Conservation (phyloP, 345 rosid species). For the thale cress (Arabidopsis thaliana) region DNA sequence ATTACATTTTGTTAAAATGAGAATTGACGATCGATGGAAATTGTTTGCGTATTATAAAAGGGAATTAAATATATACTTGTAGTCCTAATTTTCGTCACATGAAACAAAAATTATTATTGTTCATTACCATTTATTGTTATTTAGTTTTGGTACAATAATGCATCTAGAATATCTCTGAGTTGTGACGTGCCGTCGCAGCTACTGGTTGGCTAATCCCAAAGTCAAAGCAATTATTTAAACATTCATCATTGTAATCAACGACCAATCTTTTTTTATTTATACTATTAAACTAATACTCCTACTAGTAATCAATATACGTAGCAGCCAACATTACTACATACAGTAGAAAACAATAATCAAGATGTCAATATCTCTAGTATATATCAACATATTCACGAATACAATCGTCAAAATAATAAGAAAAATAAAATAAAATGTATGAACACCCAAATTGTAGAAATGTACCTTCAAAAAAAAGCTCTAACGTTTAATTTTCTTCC, state of each 20-base stretch:
- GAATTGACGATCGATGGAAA: neutral
- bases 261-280: slow-evolving; percentile 2
- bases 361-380: slow-evolving; percentile 21
- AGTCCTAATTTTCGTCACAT: neutral
- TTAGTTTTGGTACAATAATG: slow-evolving; percentile 16
- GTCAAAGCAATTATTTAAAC: slow-evolving; percentile 44
- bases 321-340: slow-evolving; percentile 8
- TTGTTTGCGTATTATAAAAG: slow-evolving; percentile 10
- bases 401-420: slow-evolving; percentile 17
- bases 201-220: slow-evolving; percentile 48
- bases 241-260: slow-evolving; percentile 46
- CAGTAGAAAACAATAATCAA: slow-evolving; percentile 10
- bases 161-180: slow-evolving; percentile 38
- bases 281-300: neutral
- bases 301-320: slow-evolving; percentile 19
- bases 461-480: neutral
- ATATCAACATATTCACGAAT: slow-evolving; percentile 35
- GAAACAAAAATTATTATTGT: neutral
- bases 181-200: slow-evolving; percentile 50
- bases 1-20: neutral
- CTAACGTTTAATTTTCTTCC: neutral
- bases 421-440: slow-evolving; percentile 19
- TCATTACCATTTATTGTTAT: neutral
- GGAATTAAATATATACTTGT: neutral
- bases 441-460: slow-evolving; percentile 19